Conservation (phyloP, 345 rosid genomes). For the Eucalyptus cloeziana region DNA sequence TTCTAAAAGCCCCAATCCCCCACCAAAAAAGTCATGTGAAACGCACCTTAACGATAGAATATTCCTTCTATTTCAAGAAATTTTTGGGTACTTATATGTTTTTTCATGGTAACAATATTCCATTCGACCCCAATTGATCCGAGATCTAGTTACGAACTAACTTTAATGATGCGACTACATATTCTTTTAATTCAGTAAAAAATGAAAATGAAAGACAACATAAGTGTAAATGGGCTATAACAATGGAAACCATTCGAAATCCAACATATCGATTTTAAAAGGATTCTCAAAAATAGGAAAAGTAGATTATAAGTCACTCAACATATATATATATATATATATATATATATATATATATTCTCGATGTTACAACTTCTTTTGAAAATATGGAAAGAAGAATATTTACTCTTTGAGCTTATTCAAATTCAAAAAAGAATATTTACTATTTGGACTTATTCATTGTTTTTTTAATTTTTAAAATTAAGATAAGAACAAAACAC, state of each 20-base stretch:
- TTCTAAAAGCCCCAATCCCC: no score
- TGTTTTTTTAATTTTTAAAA: no score
- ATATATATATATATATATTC: neutral
- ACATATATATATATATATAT: no score
- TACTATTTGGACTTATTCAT: neutral
- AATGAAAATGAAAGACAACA: neutral
- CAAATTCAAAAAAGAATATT: neutral
- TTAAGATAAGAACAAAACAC: neutral
- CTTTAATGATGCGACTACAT: neutral
- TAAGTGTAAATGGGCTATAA: neutral
- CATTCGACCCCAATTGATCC: neutral
- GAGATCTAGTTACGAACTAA: neutral
- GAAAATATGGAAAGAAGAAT: neutral
- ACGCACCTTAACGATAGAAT: neutral
- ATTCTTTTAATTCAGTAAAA: neutral
- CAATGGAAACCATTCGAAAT: neutral
- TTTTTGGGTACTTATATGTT: neutral
- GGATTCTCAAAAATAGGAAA: no score
- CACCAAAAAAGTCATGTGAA: neutral
- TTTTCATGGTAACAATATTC: neutral
- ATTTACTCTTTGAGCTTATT: neutral
- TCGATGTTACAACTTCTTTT: neutral
- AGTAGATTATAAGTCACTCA: neutral
- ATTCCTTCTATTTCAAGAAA: neutral
- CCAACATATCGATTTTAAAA: neutral